Base-by-base conservation (phyloP, 2,329 filamentous ascomycete species). In the Fusarium sp. region DNA sequence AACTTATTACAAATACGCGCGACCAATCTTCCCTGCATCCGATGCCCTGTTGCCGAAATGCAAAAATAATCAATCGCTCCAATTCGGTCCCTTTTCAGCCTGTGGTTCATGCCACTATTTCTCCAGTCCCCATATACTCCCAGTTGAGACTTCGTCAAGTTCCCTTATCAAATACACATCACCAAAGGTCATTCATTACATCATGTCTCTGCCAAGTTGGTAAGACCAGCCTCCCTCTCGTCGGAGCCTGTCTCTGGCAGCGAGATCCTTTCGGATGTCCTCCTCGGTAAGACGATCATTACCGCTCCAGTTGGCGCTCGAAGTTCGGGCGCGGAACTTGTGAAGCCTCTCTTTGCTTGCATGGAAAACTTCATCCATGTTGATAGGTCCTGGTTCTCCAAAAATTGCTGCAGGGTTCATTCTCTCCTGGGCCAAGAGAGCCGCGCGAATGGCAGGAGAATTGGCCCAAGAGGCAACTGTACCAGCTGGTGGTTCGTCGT, bases 331-430 rank as follows among this genome's bases (percentile, higher is more conserved):
- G 20, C 97, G 89, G 85, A 98, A 98, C 77, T 94, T 93, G 83
- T 93, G 92, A 79, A 92, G 90, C 70, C 92, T 85, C 59, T 95
- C 94, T 79, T 94, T 94, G 80, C 92, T 94, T 79, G 94, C 93
- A 80, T 87, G 92, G 81, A 99, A 99, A 32, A 98, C 94, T 78
- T 98, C 94, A 76, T 99, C 97, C 91, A 99, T 96, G 76, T 94
- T 93, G 70, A 99, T 85, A 14, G 94, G 93, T 13, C 88, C 91
- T 25, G 97, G 94, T 1, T 93, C 92, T 0, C 96, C 96, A 77
- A 99, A 99, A 56, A 99, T 92, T 40, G 87, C 84, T 75, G 93
- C 89, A 1, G 94, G 93, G 75, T 99, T 94, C 72, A 96, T 87
- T 12, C 90, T 88, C 79, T 99, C 94, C 78, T 99, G 97, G 52